Percentiles rank a stretch among this genome's conserved stretches.
These are phyloP conservation scores for Kwoniella bestiolae DNA, from an alignment of 768 basidiomycete species.

Conservation along the genomic window DNA sequence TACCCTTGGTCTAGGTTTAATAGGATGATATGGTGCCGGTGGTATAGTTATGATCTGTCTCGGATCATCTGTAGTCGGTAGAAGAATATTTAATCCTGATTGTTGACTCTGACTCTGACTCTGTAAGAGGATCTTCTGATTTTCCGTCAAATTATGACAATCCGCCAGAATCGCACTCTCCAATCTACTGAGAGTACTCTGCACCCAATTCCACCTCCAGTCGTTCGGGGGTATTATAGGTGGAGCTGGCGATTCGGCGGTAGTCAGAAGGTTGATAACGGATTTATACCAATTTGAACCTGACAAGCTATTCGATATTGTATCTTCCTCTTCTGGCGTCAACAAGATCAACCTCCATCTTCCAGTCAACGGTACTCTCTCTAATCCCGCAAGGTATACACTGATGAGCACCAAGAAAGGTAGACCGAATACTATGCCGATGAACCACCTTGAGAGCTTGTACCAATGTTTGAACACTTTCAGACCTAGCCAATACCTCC, in stretches of 20 bases:
- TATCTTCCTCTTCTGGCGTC: conserved; percentile 90
- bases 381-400: conserved; percentile 47
- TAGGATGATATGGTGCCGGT: conserved; percentile 78
- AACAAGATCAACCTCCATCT: conserved; percentile 84
- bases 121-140: neutral
- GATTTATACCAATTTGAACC: conserved; percentile 86
- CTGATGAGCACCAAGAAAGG: conserved; percentile 42
- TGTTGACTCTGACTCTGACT: no score
- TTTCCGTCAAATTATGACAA: conserved; percentile 9
- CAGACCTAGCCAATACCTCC: conserved; percentile 41
- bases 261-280: conserved; percentile 75
- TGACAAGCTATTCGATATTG: conserved; percentile 77
- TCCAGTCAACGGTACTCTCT: conserved; percentile 53
- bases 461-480: conserved; percentile 35
- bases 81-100: neutral
- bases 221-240: conserved; percentile 72
- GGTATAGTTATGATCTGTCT: conserved; percentile 25
- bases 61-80: neutral
- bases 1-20: conserved; percentile 80
- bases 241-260: conserved; percentile 64
- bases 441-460: conserved; percentile 22
- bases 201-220: conserved; percentile 90
- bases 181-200: conserved; percentile 73
- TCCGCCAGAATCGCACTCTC: conserved; percentile 73
- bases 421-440: conserved; percentile 36